Base-by-base conservation (phyloP, 345 rosid genomes). In the Aquilaria sinensis region DNA sequence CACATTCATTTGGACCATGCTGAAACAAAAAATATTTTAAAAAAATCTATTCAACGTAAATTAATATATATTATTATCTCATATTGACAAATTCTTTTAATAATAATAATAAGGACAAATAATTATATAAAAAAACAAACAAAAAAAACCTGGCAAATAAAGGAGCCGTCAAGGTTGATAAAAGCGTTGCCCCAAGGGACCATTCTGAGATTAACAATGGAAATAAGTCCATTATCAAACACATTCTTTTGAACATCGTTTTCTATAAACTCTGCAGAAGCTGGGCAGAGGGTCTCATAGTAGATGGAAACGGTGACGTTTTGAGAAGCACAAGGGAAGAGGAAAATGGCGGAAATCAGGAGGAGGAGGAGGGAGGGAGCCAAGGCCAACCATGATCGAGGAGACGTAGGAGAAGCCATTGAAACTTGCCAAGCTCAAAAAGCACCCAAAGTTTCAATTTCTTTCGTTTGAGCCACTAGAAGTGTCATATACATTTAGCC, bases 121-220 rank as follows among this genome's bases (percentile, higher is more conserved):
- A 31, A 23, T 30, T n/a, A 11, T 67, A n/a, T n/a, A n/a, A n/a
- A n/a, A n/a, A n/a, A n/a, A n/a, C n/a, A n/a, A n/a, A n/a, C n/a
- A n/a, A 74, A 67, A 67, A 45, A 57, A 14, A 92, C 97, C 96
- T 92, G 98, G 72, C 97, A 92, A 67, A 56, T 59, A 72, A 83
- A 60, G 76, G 77, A 29, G 37, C 80, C 80, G 57, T 80, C 71
- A 29, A 69, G 69, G 34, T 71, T 64, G 43, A 78, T 23, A 61
- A 76, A 33, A 56, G 89, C 64, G 61, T 92, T 92, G 53, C 98
- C 98, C 96, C 90, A 92, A 3, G 98, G 98, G 29, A 89, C 46
- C 65, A 89, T 58, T 59, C 83, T 79, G 69, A 89, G 96, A 70
- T 85, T 70, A 76, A 89, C 76, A 65, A 84, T 69, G 69, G 88